Percentiles rank a stretch among this genome's conserved stretches.
Evolutionary conservation across 1,284 basidiomycete genomes (phyloP).

Genomic region (Chalciporus sp.): DNA sequence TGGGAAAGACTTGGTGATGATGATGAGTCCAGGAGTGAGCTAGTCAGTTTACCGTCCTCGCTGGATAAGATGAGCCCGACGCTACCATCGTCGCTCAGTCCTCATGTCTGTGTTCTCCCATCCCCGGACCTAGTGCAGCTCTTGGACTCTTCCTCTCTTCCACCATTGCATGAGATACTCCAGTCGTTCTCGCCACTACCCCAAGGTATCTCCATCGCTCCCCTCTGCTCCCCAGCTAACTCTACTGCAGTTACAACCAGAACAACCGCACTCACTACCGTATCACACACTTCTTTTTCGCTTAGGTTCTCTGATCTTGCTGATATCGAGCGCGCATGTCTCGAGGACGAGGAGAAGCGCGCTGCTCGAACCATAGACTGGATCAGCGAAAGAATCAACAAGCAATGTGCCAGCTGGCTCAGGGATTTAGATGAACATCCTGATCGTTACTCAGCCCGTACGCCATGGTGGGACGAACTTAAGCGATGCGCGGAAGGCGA

Average conservation of each 20-base stretch:
- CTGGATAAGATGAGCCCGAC: slow-evolving; percentile 42
- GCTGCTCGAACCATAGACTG: slow-evolving; percentile 78
- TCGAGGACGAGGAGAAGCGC: slow-evolving; percentile 75
- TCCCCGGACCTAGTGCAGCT: slow-evolving; percentile 70
- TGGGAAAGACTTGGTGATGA: neutral
- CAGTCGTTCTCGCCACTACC: slow-evolving; percentile 84
- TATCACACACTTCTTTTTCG: slow-evolving; percentile 69
- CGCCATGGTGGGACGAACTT: slow-evolving; percentile 86
- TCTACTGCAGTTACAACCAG: slow-evolving; percentile 67
- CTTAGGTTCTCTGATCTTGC: slow-evolving; percentile 74
- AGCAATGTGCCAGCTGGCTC: slow-evolving; percentile 66
- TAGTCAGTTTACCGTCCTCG: neutral
- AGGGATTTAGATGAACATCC: slow-evolving; percentile 51
- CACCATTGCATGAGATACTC: slow-evolving; percentile 67
- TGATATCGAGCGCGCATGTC: slow-evolving; percentile 68
- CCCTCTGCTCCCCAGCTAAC: slow-evolving; percentile 1
- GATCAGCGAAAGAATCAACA: slow-evolving; percentile 70
- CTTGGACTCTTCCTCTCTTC: slow-evolving; percentile 57
- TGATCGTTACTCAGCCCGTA: slow-evolving; percentile 46
- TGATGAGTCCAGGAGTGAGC: neutral
- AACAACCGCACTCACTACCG: slow-evolving; percentile 67
- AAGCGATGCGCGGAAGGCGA: slow-evolving; percentile 75
- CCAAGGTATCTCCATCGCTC: slow-evolving; percentile 52
- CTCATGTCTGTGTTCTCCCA: slow-evolving; percentile 72
- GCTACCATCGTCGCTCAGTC: slow-evolving; percentile 73